Evolutionary conservation across 1,139 yeast species (phyloP), one percentile per base, ranked within the genome.

Genomic region (Groenewaldozyma sp.): DNA sequence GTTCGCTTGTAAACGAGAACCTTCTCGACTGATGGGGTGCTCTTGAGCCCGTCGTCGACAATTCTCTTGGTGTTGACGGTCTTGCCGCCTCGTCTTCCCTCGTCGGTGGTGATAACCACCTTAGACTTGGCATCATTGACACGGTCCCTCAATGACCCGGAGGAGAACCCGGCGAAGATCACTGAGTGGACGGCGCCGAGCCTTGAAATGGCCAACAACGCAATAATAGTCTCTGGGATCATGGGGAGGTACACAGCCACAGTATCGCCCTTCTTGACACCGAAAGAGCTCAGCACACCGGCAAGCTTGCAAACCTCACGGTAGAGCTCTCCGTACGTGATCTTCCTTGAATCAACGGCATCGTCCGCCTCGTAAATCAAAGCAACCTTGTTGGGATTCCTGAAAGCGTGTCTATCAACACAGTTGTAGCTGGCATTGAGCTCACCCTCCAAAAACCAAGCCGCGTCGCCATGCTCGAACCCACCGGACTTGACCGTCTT

Each of bases 181-280:
- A 91, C 97, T 10, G 97, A 83, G 68, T 91, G 98, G 52, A 87
- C 71, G 37, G 98, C 98, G 64, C 98, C 98, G 49, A 91, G 68
- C 68, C 98, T 81, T 37, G 84, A 88, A 55, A 87, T 83, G 39
- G 98, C 96, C 58, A 91, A 73, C 83, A 91, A 80, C 48, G 98
- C 88, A 51, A 91, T 73, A 44, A 91, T 76, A 39, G 97, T 95
- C 64, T 87, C 95, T 41, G 96, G 86, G 47, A 86, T 87, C 97
- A 91, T 91, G 59, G 98, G 98, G 67, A 91, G 68, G 67, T 91
- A 91, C 51, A 91, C 81, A 46, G 96, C 97, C 45, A 91, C 97
- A 33, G 94, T 84, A 61, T 91, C 98, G 60, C 98, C 97, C 64
- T 84, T 84, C 52, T 70, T 64, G 55, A 91, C 79, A 47, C 97